Evolutionary conservation across 192 early-diverging fungal species (phyloP).

Genomic region (Phycomyces nitens): DNA sequence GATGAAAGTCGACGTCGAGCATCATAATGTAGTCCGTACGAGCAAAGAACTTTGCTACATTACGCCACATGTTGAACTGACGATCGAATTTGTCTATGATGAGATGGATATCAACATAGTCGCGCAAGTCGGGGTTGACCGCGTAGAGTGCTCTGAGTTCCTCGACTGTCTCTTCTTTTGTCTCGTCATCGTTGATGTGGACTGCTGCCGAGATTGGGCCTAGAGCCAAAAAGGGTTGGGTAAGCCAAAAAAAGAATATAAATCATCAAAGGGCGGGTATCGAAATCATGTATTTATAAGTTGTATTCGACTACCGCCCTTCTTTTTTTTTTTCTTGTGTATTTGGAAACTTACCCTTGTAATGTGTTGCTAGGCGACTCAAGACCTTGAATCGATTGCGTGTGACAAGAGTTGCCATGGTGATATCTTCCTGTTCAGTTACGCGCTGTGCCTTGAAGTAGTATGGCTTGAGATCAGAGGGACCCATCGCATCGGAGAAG

Average conservation of each 20-base stretch:
- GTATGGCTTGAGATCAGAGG: conserved; percentile 53
- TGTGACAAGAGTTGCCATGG: conserved; percentile 52
- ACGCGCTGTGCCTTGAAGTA: conserved; percentile 42
- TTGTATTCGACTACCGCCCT: conserved; percentile 31
- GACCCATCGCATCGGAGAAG: conserved; percentile 47
- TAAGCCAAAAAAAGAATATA: too few species aligned
- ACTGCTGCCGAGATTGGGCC: conserved; percentile 57
- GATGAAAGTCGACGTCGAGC: conserved; percentile 57
- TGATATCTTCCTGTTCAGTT: conserved; percentile 47
- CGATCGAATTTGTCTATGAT: conserved; percentile 56
- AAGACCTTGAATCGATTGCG: conserved; percentile 47
- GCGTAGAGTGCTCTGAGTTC: conserved; percentile 44
- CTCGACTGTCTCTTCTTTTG: conserved; percentile 37
- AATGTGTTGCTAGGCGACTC: conserved; percentile 43
- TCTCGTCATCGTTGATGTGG: conserved; percentile 49
- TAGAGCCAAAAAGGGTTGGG: conserved; percentile 5
- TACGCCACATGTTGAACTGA: conserved; percentile 65
- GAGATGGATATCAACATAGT: conserved; percentile 54
- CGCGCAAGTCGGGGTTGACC: conserved; percentile 38
- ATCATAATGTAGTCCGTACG: conserved; percentile 57
- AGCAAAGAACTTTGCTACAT: conserved; percentile 56
- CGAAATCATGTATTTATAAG: conserved; percentile 1
- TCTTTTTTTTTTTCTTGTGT: conserved; percentile 27
- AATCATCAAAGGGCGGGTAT: not conserved
- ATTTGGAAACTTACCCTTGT: conserved; percentile 35